Percentiles rank a stretch among this genome's conserved stretches.
Conservation (phyloP, 2,329 filamentous ascomycete genomes). For the Zasmidium angulare region DNA sequence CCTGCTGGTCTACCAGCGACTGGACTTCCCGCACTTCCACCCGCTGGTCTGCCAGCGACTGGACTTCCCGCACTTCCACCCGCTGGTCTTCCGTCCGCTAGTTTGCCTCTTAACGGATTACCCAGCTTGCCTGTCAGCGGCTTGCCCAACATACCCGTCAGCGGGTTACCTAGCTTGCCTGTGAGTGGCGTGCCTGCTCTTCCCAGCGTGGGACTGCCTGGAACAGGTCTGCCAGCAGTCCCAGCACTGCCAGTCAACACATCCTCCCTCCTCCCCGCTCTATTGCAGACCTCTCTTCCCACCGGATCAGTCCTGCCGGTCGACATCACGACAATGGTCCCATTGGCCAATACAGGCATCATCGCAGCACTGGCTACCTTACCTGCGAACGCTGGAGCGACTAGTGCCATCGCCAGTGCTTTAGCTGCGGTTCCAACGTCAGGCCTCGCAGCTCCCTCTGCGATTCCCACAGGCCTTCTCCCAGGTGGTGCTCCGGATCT, state of each 20-base stretch:
- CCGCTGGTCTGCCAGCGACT: background rate
- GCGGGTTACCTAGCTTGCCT: no score
- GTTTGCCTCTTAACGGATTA: no score
- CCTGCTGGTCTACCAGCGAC: background rate
- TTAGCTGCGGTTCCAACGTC: background rate
- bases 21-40: background rate
- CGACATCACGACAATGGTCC: slow-evolving; percentile 2
- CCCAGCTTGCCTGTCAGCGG: no score
- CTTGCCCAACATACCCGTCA: no score
- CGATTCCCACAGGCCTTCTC: slow-evolving; percentile 1
- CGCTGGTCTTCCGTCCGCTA: no score
- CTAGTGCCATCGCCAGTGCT: background rate
- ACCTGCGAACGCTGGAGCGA: slow-evolving; percentile 2
- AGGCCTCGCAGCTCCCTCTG: background rate
- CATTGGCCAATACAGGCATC: slow-evolving; percentile 2
- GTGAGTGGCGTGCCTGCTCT: no score
- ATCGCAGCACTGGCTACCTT: slow-evolving; percentile 2
- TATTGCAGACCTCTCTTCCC: background rate
- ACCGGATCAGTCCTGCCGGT: background rate
- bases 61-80: background rate
- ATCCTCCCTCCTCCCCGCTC: background rate
- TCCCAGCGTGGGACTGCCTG: no score
- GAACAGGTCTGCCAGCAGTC: background rate
- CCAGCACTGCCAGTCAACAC: background rate
- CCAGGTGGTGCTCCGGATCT: slow-evolving; percentile 1